Conservation (phyloP, 1,284 basidiomycete species). For the Phaffia rhodozyma region DNA sequence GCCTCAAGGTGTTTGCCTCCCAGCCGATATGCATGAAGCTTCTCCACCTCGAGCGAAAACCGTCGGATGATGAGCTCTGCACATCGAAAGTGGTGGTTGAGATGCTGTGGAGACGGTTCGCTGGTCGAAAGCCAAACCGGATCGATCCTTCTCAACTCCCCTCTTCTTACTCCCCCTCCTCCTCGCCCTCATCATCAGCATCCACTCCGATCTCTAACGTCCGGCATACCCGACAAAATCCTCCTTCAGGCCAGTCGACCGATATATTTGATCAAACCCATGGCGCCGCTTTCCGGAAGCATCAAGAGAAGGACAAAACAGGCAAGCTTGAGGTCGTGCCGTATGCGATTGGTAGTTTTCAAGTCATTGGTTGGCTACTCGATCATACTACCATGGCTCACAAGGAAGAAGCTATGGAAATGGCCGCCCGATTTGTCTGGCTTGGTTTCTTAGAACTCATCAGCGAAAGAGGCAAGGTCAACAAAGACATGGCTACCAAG, state of each 20-base stretch:
- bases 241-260: constrained; percentile 22
- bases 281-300: constrained; percentile 35
- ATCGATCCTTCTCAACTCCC: constrained; percentile 23
- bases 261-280: constrained; percentile 38
- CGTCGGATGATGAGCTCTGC: constrained; percentile 92
- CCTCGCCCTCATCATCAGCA: background rate
- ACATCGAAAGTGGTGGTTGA: constrained; percentile 87
- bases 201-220: constrained; percentile 21
- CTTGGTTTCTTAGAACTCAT: constrained; percentile 82
- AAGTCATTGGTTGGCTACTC: constrained; percentile 89
- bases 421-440: constrained; percentile 92
- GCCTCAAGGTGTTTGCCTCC: constrained; percentile 75
- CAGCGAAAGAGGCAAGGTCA: constrained; percentile 46
- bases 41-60: constrained; percentile 85
- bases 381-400: constrained; percentile 95
- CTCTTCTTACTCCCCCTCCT: constrained; percentile 23
- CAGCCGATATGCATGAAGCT: constrained; percentile 98
- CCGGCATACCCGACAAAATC: constrained; percentile 26
- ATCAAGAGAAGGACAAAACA: background rate
- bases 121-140: constrained; percentile 74
- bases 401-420: constrained; percentile 90
- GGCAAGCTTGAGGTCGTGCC: constrained; percentile 7
- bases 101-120: constrained; percentile 87
- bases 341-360: constrained; percentile 44
- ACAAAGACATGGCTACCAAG: constrained; percentile 75